A percentile compares a stretch with the other conserved stretches of the same genome.
phyloP scores from a whole-genome alignment of 1,139 yeast species.

The Sugiyamaella neomexicana region DNA sequence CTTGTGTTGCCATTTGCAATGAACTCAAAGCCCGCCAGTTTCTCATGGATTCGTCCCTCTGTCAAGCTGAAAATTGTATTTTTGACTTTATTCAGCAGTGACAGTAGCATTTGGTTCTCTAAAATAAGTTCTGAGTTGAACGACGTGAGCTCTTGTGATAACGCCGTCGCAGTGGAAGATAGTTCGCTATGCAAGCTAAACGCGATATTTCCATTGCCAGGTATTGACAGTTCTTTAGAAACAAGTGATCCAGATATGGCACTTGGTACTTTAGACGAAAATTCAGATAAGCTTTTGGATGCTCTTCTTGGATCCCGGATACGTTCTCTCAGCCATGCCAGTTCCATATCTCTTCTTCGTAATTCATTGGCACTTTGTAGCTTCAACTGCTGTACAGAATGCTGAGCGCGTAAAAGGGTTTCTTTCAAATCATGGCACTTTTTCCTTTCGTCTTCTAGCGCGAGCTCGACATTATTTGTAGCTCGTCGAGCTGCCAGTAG shows the following conservation, averaged over 20 bases:
- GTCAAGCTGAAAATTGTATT: slow-evolving; percentile 19
- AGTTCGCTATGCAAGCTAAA: slow-evolving; percentile 3
- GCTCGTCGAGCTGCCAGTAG: slow-evolving; percentile 18
- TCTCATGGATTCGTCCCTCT: slow-evolving; percentile 12
- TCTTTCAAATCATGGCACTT: slow-evolving; percentile 21
- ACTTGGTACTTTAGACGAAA: slow-evolving; percentile 12
- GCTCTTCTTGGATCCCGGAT: slow-evolving; percentile 28
- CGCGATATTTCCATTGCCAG: background rate
- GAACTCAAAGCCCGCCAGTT: slow-evolving; percentile 19
- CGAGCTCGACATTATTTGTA: slow-evolving; percentile 22
- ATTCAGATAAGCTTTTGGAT: slow-evolving; percentile 20
- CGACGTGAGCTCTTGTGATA: slow-evolving; percentile 12
- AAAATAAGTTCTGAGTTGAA: slow-evolving; percentile 24
- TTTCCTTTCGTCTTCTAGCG: slow-evolving; percentile 17
- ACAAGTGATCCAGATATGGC: slow-evolving; percentile 31
- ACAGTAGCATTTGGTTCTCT: slow-evolving; percentile 29
- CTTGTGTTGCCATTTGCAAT: slow-evolving; percentile 2
- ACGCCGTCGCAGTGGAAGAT: background rate
- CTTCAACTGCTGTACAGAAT: slow-evolving; percentile 24
- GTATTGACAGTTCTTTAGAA: background rate
- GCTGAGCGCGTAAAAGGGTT: slow-evolving; percentile 10
- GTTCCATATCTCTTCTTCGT: slow-evolving; percentile 33
- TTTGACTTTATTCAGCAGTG: slow-evolving; percentile 23
- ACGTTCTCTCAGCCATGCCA: slow-evolving; percentile 31
- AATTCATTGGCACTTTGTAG: slow-evolving; percentile 34